These are phyloP conservation scores for Boletus edulis DNA, from an alignment of 768 basidiomycete species.

Conservation along the genomic window DNA sequence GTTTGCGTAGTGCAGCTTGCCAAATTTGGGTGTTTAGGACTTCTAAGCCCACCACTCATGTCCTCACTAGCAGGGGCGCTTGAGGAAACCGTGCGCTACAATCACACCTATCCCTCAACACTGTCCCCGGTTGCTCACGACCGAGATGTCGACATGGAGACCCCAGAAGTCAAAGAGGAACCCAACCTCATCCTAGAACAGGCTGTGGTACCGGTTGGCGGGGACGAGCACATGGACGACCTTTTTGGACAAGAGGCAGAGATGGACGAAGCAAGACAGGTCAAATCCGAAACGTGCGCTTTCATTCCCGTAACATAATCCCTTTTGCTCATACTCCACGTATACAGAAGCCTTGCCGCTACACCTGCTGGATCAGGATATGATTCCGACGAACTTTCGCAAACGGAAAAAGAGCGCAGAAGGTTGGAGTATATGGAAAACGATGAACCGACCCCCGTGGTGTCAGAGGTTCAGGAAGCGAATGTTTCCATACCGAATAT, in stretches of 20 bases:
- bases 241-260: slow-evolving; percentile 76
- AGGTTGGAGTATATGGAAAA: slow-evolving; percentile 83
- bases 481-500: slow-evolving; percentile 84
- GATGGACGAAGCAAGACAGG: slow-evolving; percentile 33
- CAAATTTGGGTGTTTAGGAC: slow-evolving; percentile 11
- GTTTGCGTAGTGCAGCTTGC: too few relatives aligned
- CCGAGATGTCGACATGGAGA: slow-evolving; percentile 45
- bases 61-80: slow-evolving; percentile 61
- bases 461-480: slow-evolving; percentile 60
- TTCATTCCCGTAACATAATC: slow-evolving; percentile 7
- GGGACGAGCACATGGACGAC: slow-evolving; percentile 68
- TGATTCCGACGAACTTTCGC: slow-evolving; percentile 68
- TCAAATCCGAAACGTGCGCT: slow-evolving; percentile 49
- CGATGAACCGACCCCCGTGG: slow-evolving; percentile 56
- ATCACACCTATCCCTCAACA: slow-evolving; percentile 12
- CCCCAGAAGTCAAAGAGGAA: slow-evolving; percentile 18
- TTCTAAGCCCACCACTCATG: slow-evolving; percentile 35
- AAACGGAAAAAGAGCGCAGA: slow-evolving; percentile 53
- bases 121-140: slow-evolving; percentile 7
- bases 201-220: slow-evolving; percentile 13
- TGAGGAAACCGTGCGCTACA: slow-evolving; percentile 34
- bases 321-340: slow-evolving; percentile 16
- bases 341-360: slow-evolving; percentile 35
- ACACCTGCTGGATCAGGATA: slow-evolving; percentile 43
- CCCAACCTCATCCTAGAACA: slow-evolving; percentile 12